These are phyloP conservation scores for Berkeleyomyces rouxiae DNA, from an alignment of 2,329 filamentous ascomycete species.

Conservation along the genomic window DNA sequence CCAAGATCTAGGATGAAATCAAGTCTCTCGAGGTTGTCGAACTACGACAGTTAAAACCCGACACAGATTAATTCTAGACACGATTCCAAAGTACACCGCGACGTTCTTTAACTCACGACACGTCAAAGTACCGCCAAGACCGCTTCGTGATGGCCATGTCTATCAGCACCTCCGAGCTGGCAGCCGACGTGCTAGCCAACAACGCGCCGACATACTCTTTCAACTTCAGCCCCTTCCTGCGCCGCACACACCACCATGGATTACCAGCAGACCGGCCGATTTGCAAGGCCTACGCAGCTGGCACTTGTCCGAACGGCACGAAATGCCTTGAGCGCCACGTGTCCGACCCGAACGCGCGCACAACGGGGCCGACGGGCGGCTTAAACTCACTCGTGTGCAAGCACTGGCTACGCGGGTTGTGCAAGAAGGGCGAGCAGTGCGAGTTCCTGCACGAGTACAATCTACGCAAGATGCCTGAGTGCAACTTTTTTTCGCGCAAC, in stretches of 20 bases:
- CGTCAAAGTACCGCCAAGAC: not conserved
- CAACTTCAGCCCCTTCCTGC: slow-evolving; percentile 73
- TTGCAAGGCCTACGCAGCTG: slow-evolving; percentile 73
- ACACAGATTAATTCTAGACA: no score
- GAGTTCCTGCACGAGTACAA: slow-evolving; percentile 99
- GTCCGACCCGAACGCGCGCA: slow-evolving; percentile 25
- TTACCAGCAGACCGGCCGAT: slow-evolving; percentile 62
- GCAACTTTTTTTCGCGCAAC: slow-evolving; percentile 86
- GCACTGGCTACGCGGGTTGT: slow-evolving; percentile 91
- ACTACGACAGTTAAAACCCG: no score
- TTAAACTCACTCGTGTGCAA: slow-evolving; percentile 88
- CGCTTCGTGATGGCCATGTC: slow-evolving; percentile 16
- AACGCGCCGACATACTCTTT: slow-evolving; percentile 47
- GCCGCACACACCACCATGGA: slow-evolving; percentile 67
- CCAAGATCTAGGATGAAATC: no score
- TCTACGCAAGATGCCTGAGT: slow-evolving; percentile 93
- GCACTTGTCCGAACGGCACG: slow-evolving; percentile 72
- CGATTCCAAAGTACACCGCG: no score
- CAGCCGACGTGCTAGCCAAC: slow-evolving; percentile 38
- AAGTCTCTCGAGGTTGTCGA: no score
- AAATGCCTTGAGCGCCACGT: slow-evolving; percentile 73
- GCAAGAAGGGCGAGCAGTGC: slow-evolving; percentile 93
- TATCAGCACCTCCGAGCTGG: slow-evolving; percentile 18
- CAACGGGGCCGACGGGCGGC: slow-evolving; percentile 27
- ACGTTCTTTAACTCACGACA: no score